These are phyloP conservation scores for Kwoniella shandongensis DNA, from an alignment of 768 basidiomycete genomes.

Conservation along the genomic window DNA sequence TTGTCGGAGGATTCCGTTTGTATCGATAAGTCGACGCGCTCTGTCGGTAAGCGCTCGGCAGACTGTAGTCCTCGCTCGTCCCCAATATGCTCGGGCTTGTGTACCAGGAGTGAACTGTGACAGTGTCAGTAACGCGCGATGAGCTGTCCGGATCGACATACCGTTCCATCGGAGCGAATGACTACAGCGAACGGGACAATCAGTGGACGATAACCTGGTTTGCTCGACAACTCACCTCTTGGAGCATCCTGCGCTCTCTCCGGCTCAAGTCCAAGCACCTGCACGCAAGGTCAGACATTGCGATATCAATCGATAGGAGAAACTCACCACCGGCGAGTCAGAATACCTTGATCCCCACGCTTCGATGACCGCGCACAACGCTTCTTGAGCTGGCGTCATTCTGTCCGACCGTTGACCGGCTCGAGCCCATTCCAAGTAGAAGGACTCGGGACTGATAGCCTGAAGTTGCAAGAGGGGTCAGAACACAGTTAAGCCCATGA, in stretches of 20 bases:
- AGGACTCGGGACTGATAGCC: slow-evolving; percentile 34
- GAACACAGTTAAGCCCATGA: too few relatives aligned
- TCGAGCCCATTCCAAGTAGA: slow-evolving; percentile 37
- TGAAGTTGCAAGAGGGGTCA: slow-evolving; percentile 1
- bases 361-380: slow-evolving; percentile 34
- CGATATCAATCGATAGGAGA: not conserved
- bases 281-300: not conserved
- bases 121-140: not conserved
- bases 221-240: slow-evolving; percentile 24
- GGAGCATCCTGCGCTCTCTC: slow-evolving; percentile 23
- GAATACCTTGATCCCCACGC: slow-evolving; percentile 43
- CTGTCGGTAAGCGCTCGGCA: slow-evolving; percentile 32
- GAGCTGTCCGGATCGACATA: slow-evolving; percentile 10
- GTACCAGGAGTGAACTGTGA: slow-evolving; percentile 33
- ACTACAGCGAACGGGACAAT: too few relatives aligned
- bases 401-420: slow-evolving; percentile 33
- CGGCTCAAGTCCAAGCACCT: slow-evolving; percentile 31
- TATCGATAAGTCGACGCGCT: slow-evolving; percentile 26
- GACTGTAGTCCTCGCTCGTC: slow-evolving; percentile 18
- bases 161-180: slow-evolving; percentile 31
- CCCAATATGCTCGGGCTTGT: slow-evolving; percentile 38
- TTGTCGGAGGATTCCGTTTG: slow-evolving; percentile 18
- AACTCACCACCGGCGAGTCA: slow-evolving; percentile 34
- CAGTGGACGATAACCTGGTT: not conserved
- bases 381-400: slow-evolving; percentile 33